A percentile compares a stretch with the other conserved stretches of the same genome.
phyloP scores from a whole-genome alignment of 495 filamentous ascomycete species.

The Penicillium mononematosum region DNA sequence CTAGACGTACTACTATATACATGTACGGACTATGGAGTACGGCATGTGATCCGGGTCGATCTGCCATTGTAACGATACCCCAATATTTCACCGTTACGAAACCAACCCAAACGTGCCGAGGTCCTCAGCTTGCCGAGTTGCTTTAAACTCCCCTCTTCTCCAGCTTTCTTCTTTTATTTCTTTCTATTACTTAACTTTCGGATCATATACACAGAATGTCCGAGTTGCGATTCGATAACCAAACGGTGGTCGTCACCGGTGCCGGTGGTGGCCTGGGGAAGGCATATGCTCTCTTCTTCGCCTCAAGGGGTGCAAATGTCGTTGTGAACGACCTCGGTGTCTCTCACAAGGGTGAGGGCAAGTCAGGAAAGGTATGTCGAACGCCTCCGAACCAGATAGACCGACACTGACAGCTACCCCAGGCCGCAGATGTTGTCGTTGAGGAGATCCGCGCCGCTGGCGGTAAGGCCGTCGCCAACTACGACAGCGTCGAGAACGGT shows the following conservation, averaged over 20 bases:
- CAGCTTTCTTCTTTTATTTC: constrained; percentile 24
- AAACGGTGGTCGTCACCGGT: constrained; percentile 95
- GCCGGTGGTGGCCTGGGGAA: constrained; percentile 94
- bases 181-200: constrained; percentile 18
- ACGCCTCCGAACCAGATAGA: not conserved
- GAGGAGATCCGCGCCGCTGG: constrained; percentile 89
- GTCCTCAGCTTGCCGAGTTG: constrained; percentile 42
- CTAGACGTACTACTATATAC: no score
- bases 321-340: constrained; percentile 97
- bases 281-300: constrained; percentile 91
- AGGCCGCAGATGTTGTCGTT: constrained; percentile 96
- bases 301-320: constrained; percentile 86
- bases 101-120: constrained; percentile 44
- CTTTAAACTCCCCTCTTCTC: constrained; percentile 34
- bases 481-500: constrained; percentile 93
- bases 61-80: constrained; percentile 32
- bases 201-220: constrained; percentile 55
- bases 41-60: constrained; percentile 41
- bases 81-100: constrained; percentile 20
- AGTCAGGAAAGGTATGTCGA: constrained; percentile 68
- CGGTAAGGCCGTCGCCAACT: constrained; percentile 97
- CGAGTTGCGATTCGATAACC: constrained; percentile 88
- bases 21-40: not conserved
- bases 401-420: constrained; percentile 21
- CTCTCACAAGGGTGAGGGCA: constrained; percentile 92